These are phyloP conservation scores for Suillus bovinus DNA, from an alignment of 768 basidiomycete species.

Conservation along the genomic window DNA sequence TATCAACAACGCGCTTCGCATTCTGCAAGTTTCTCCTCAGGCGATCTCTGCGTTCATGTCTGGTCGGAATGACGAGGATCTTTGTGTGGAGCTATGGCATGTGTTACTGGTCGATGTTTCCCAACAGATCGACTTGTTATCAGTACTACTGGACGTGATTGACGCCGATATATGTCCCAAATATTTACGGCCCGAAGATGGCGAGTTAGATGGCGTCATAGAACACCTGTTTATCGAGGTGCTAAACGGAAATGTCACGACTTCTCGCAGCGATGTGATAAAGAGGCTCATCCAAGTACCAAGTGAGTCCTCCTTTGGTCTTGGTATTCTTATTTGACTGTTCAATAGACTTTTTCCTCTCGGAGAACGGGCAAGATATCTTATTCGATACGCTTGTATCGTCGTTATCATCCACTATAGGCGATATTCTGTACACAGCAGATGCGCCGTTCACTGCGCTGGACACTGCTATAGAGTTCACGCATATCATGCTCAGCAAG, in stretches of 20 bases:
- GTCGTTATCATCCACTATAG: slow-evolving; percentile 38
- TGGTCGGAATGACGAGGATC: slow-evolving; percentile 36
- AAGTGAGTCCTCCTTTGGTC: slow-evolving; percentile 30
- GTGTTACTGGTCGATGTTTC: slow-evolving; percentile 46
- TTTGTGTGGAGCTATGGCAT: slow-evolving; percentile 45
- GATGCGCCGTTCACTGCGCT: slow-evolving; percentile 19
- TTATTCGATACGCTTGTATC: slow-evolving; percentile 35
- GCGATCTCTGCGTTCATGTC: slow-evolving; percentile 11
- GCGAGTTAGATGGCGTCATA: slow-evolving; percentile 48
- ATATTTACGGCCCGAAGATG: slow-evolving; percentile 44
- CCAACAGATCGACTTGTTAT: slow-evolving; percentile 29
- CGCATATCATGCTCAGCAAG: slow-evolving; percentile 30
- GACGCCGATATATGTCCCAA: slow-evolving; percentile 40
- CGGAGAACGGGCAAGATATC: slow-evolving; percentile 31
- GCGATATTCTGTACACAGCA: slow-evolving; percentile 32
- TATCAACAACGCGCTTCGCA: slow-evolving; percentile 34
- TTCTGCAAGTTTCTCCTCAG: slow-evolving; percentile 41
- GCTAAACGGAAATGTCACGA: slow-evolving; percentile 26
- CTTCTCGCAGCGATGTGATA: slow-evolving; percentile 34
- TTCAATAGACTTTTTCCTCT: slow-evolving; percentile 30
- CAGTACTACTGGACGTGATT: slow-evolving; percentile 44
- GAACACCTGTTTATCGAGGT: slow-evolving; percentile 40
- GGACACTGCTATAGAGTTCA: slow-evolving; percentile 33
- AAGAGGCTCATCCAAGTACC: slow-evolving; percentile 40
- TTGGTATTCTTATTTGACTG: not conserved